These are phyloP conservation scores for Seminavis robusta DNA, from an alignment of 108 stramenopile genomes.

Conservation along the genomic window DNA sequence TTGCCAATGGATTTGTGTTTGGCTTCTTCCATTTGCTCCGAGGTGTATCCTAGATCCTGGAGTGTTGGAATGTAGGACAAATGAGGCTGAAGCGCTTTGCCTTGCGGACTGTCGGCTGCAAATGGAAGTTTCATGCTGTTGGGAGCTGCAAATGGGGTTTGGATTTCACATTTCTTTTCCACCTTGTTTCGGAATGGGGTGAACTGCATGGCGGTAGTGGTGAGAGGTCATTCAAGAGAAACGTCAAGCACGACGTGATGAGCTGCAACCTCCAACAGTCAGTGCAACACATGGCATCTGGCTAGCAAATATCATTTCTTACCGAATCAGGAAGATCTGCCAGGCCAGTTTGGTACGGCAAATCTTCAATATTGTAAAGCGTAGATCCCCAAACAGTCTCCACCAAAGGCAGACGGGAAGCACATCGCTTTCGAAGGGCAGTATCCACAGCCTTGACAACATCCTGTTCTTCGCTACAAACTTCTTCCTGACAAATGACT, in stretches of 20 bases:
- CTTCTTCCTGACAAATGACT: constrained; percentile 71
- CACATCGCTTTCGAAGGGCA: constrained; percentile 21
- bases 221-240: too few species aligned
- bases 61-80: constrained; percentile 52
- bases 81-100: neutral
- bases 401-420: constrained; percentile 19
- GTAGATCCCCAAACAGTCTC: constrained; percentile 89
- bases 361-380: constrained; percentile 78
- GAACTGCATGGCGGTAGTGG: too few species aligned
- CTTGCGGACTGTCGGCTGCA: constrained; percentile 6
- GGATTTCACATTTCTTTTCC: constrained; percentile 72
- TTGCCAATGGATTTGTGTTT: constrained; percentile 62
- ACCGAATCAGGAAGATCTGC: constrained; percentile 77
- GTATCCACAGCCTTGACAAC: constrained; percentile 58
- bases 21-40: constrained; percentile 45
- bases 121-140: constrained; percentile 41
- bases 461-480: constrained; percentile 62
- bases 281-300: too few species aligned
- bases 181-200: constrained; percentile 93
- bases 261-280: too few species aligned
- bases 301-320: too few species aligned
- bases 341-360: constrained; percentile 70
- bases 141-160: constrained; percentile 59
- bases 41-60: constrained; percentile 70
- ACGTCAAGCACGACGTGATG: too few species aligned